Evolutionary conservation across 177 flowering plant species (phyloP).

Genomic region (Telopea speciosissima): DNA sequence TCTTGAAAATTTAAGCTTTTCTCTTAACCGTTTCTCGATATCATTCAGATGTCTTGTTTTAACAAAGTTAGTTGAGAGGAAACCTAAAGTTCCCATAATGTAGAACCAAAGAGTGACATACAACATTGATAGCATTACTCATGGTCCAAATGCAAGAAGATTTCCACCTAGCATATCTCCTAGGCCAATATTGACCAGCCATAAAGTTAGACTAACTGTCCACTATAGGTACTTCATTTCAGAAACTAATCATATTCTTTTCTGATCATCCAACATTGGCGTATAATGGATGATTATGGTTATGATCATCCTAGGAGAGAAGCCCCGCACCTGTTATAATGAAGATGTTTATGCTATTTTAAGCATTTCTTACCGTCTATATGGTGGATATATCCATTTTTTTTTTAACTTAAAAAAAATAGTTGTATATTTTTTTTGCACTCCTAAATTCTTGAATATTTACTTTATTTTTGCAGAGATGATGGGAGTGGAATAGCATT

Average conservation of each 20-base stretch:
- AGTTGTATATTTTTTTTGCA: not conserved
- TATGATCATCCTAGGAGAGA: not conserved
- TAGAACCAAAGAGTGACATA: not conserved
- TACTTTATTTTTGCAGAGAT: slow-evolving; percentile 42
- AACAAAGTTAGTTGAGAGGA: no score
- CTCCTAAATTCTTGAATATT: not conserved
- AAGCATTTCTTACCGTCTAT: not conserved
- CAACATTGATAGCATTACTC: not conserved
- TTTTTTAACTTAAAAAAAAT: not conserved
- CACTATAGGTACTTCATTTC: not conserved
- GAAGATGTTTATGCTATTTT: not conserved
- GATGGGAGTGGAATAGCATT: slow-evolving; percentile 78
- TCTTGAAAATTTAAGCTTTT: not conserved
- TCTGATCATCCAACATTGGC: not conserved
- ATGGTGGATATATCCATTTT: not conserved
- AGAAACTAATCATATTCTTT: not conserved
- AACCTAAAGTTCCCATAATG: not conserved
- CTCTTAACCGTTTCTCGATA: not conserved
- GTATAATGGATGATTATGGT: no score
- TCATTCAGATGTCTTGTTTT: not conserved
- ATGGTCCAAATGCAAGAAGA: not conserved
- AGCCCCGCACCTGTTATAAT: not conserved
- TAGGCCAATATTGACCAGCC: not conserved
- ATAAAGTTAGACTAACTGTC: not conserved
- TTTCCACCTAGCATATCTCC: not conserved